phyloP scores from a whole-genome alignment of 2,329 filamentous ascomycete species.

The Colletotrichum camelliae region DNA sequence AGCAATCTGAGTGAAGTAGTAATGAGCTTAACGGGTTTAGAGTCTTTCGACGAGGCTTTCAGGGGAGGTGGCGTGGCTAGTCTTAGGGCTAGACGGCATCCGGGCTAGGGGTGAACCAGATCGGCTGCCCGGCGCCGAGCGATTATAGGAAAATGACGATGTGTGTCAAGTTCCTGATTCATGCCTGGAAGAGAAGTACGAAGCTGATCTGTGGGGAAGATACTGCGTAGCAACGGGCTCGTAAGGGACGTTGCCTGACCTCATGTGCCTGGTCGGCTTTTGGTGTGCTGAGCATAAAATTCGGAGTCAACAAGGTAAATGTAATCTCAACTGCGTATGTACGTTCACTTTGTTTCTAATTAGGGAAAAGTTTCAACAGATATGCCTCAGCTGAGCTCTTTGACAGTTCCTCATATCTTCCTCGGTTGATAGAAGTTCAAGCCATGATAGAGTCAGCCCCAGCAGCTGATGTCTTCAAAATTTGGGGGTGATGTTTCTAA shows the following conservation, averaged over 20 bases:
- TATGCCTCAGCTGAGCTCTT: neutral
- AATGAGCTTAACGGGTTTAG: neutral
- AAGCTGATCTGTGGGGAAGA: neutral
- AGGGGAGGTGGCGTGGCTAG: neutral
- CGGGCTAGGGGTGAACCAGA: neutral
- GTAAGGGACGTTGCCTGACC: neutral
- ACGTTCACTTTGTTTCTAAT: neutral
- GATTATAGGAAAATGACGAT: neutral
- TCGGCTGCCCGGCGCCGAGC: neutral
- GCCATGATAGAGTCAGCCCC: neutral
- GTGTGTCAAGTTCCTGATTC: neutral
- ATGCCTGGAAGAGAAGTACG: neutral
- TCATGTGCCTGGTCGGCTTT: neutral
- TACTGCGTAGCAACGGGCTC: neutral
- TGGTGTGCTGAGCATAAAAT: neutral
- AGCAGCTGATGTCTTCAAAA: neutral
- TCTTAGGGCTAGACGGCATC: neutral
- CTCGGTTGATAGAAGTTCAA: neutral
- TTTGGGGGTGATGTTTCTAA: neutral
- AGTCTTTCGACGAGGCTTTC: neutral
- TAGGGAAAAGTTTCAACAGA: neutral
- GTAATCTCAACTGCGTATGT: neutral
- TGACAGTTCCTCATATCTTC: neutral
- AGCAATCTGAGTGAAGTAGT: neutral
- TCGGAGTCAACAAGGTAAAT: fast-evolving